Evolutionary conservation across 202 grass and related monocot species (phyloP).

Genomic region (Musa balbisiana): DNA sequence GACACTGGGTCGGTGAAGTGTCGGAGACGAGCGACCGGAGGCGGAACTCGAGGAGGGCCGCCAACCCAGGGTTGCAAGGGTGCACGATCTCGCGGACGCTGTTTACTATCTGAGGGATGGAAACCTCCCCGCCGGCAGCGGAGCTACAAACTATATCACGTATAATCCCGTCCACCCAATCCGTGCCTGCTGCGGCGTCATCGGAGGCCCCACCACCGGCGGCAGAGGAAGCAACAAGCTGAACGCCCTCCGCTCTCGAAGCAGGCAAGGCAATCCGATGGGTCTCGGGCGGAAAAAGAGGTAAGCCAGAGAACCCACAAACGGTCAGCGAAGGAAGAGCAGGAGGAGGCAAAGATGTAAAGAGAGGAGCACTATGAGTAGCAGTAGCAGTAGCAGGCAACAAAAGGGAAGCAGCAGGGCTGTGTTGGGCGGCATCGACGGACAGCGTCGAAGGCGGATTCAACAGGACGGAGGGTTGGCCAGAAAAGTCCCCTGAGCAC

Average conservation of each 20-base stretch:
- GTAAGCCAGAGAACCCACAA: constrained; percentile 37
- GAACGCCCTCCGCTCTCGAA: background rate
- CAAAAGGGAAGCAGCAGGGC: constrained; percentile 12
- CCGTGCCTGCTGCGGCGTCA: constrained; percentile 17
- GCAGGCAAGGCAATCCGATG: constrained; percentile 15
- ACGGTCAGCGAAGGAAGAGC: constrained; percentile 42
- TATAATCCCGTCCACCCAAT: constrained; percentile 84
- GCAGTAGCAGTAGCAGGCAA: background rate
- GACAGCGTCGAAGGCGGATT: constrained; percentile 1
- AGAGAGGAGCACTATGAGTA: constrained; percentile 8
- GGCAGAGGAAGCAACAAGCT: background rate
- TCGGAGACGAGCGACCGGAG: constrained; percentile 61
- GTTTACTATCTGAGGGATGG: constrained; percentile 79
- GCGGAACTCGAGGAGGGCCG: constrained; percentile 69
- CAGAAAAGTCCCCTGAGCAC: background rate
- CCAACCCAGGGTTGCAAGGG: constrained; percentile 79
- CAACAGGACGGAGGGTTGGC: constrained; percentile 16
- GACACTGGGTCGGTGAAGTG: background rate
- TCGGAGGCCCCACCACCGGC: constrained; percentile 7
- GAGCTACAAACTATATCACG: constrained; percentile 68
- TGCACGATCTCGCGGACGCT: constrained; percentile 95
- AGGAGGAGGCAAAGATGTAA: constrained; percentile 15
- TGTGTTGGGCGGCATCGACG: background rate
- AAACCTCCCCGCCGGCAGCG: constrained; percentile 35
- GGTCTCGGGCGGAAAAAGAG: constrained; percentile 35